Base-by-base conservation (phyloP, 345 rosid genomes). In the Citrus sp. region DNA sequence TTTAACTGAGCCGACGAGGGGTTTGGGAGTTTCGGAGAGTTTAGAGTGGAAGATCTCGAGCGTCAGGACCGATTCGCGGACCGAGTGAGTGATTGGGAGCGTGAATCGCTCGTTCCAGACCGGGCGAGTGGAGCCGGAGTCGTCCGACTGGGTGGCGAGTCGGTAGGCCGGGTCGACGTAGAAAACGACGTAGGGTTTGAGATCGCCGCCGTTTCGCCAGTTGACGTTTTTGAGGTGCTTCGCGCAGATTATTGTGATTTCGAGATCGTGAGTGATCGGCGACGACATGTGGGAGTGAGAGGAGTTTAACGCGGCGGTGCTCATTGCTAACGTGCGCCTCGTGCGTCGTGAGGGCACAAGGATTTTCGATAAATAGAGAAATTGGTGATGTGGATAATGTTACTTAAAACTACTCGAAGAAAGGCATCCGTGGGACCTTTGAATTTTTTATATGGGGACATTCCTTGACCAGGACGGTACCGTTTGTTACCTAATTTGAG, bases 221-320 rank as follows among this genome's bases (percentile, higher is more conserved):
- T 91, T 91, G 9, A 91, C 90, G 61, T 91, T 91, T 75, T 91
- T 89, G 27, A 91, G 87, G 70, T 91, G 86, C 74, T 91, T 89
- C 2, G 90, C 91, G 4, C 90, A 88, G 58, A 85, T 76, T 55
- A 88, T 67, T 40, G 87, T 84, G 24, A 89, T 72, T 35, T 88
- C 73, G 8, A 91, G 70, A 74, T 88, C 88, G 54, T 80, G 78
- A 28, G 77, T 81, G 30, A 80, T 83, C 22, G 83, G 67, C 10
- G 87, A 73, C 8, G 91, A 82, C 91, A 89, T 87, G 40, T 76
- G n/a, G 8, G 62, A 35, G 46, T 76, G n/a, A 9, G 62, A 35
- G 55, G 63, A 68, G 84, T 68, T 75, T 58, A 40, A 79, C 88
- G 62, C 79, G 80, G 86, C 80, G 81, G 86, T 12, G 84, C 82